Evolutionary conservation across 1,284 basidiomycete genomes (phyloP).

Genomic region (Megacollybia platyphylla): DNA sequence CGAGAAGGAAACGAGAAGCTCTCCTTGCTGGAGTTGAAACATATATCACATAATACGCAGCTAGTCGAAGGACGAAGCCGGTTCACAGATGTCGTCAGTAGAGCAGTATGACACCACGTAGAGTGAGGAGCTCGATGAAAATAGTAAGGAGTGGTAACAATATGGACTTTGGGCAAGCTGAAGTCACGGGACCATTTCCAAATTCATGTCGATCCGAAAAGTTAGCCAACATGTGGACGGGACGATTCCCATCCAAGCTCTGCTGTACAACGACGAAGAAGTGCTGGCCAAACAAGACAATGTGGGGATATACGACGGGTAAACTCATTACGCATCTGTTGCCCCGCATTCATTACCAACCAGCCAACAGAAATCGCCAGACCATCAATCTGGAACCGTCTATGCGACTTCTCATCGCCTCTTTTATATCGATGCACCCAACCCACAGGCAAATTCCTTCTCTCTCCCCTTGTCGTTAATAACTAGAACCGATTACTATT

Average conservation of each 20-base stretch:
- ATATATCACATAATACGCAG: too few relatives aligned
- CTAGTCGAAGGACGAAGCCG: too few relatives aligned
- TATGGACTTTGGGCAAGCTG: too few relatives aligned
- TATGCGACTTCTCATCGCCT: conserved; percentile 79
- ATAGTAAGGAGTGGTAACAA: too few relatives aligned
- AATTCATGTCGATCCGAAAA: conserved; percentile 36
- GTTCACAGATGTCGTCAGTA: too few relatives aligned
- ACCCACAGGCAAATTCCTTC: conserved; percentile 40
- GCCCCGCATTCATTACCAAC: conserved; percentile 30
- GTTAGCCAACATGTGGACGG: conserved; percentile 51
- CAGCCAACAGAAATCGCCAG: conserved; percentile 58
- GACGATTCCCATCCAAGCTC: conserved; percentile 57
- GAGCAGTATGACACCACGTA: too few relatives aligned
- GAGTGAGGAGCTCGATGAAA: too few relatives aligned
- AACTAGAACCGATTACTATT: conserved; percentile 79
- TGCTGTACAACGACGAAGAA: conserved; percentile 73
- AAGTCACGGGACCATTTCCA: neutral
- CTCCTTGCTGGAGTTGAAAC: too few relatives aligned
- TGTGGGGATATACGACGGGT: conserved; percentile 89
- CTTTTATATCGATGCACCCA: conserved; percentile 62
- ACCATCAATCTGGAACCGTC: conserved; percentile 61
- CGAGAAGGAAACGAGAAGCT: too few relatives aligned
- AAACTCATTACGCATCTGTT: conserved; percentile 14
- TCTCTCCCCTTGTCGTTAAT: conserved; percentile 56
- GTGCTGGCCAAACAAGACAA: conserved; percentile 60